Conservation (phyloP, 257 asterid species). For the Lantana camara region DNA sequence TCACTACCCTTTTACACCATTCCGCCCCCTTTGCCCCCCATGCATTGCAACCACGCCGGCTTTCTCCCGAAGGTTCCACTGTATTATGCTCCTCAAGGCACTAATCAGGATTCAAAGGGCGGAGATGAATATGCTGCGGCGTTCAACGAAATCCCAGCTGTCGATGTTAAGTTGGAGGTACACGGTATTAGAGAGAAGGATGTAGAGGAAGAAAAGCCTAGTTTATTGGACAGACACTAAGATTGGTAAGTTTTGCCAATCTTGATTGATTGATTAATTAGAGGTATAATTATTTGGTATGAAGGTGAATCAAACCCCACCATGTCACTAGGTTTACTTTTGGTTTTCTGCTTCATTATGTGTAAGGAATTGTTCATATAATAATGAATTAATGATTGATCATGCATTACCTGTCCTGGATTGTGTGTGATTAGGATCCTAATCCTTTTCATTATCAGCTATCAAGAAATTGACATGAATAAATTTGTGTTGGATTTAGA, state of each 20-base stretch:
- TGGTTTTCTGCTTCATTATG: constrained; percentile 23
- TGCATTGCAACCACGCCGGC: constrained; percentile 40
- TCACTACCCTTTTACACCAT: constrained; percentile 53
- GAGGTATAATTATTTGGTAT: not conserved
- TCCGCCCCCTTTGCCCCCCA: constrained; percentile 59
- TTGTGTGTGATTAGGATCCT: not conserved
- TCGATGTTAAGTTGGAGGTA: constrained; percentile 46
- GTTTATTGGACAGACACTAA: constrained; percentile 26
- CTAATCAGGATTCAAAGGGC: constrained; percentile 26
- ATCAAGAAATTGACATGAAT: not conserved
- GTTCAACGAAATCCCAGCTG: constrained; percentile 13
- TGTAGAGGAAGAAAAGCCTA: constrained; percentile 38
- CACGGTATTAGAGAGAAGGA: constrained; percentile 31
- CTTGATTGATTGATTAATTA: constrained; percentile 29
- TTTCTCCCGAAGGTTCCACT: constrained; percentile 37
- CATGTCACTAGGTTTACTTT: constrained; percentile 16
- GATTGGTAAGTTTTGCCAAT: constrained; percentile 29
- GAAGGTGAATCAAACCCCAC: not conserved
- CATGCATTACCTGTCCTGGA: not conserved
- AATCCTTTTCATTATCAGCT: not conserved
- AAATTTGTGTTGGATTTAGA: too few relatives aligned
- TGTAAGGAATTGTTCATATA: constrained; percentile 28
- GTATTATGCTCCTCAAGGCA: constrained; percentile 30
- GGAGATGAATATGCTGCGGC: constrained; percentile 13
- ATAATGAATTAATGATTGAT: constrained; percentile 7